These are phyloP conservation scores for Capniomyces stellatus DNA, from an alignment of 371 early-diverging fungal species.

Conservation along the genomic window DNA sequence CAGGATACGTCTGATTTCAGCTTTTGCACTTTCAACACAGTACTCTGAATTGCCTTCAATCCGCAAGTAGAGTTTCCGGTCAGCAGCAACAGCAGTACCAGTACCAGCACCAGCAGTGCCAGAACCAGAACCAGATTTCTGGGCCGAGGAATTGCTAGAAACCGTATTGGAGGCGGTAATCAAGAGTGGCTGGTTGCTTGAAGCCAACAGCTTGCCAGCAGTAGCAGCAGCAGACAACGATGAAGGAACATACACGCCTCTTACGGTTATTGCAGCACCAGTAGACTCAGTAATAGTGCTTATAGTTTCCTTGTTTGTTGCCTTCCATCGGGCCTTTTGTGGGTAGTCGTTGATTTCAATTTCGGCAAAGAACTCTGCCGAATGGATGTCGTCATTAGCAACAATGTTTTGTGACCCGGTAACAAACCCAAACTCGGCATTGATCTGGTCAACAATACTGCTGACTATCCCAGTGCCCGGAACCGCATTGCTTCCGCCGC, in stretches of 20 bases:
- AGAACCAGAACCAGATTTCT: too few species aligned
- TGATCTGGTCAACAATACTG: conserved; percentile 13
- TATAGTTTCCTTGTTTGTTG: conserved; percentile 89
- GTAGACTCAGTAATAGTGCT: conserved; percentile 74
- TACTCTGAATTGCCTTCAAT: conserved; percentile 86
- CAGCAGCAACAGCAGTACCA: conserved; percentile 24
- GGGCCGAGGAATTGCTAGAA: background rate
- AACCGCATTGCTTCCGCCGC: conserved; percentile 30
- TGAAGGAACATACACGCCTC: conserved; percentile 66
- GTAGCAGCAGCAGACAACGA: too few species aligned
- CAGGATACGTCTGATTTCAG: conserved; percentile 77
- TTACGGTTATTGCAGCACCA: conserved; percentile 85
- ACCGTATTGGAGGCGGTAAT: background rate
- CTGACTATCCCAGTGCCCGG: conserved; percentile 8
- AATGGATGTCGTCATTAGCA: conserved; percentile 5
- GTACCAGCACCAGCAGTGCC: background rate
- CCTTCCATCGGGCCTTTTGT: conserved; percentile 87
- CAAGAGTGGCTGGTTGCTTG: conserved; percentile 1
- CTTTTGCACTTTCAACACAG: conserved; percentile 78
- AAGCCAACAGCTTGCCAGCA: conserved; percentile 46
- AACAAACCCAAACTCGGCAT: conserved; percentile 14
- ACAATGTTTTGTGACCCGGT: background rate
- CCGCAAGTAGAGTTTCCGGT: conserved; percentile 82
- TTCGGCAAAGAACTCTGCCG: conserved; percentile 40
- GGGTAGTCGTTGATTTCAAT: conserved; percentile 96